Base-by-base conservation (phyloP, 1,139 yeast genomes). In the Magnusiomyces fungicola region DNA sequence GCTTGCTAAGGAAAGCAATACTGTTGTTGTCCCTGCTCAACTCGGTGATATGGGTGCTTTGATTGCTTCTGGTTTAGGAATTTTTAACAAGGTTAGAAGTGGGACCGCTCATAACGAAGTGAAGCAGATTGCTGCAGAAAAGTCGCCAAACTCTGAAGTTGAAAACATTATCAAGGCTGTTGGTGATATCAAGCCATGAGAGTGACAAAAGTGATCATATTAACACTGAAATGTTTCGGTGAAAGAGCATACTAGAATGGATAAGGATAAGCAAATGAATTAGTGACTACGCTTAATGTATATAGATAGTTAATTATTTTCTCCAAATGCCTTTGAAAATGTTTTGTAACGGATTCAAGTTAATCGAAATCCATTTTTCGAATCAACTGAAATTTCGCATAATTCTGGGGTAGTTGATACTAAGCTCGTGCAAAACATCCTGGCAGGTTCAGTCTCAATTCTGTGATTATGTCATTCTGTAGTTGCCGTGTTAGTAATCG, bases 1-100 rank as follows among this genome's bases (percentile, higher is more conserved):
- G 57, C 72, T 86, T 63, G 95, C 95, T 42, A 85, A 86, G 71
- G 90, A 84, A 64, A 71, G 84, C 43, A 86, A 84, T 61, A 83
- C 94, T 1, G 76, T 87, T 30, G 82, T 86, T 42, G 74, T 86
- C 41, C 95, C 95, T 16, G 78, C 88, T 14, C 83, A 82, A 52
- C 67, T 86, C 63, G 83, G 86, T 54, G 90, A 86, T 59, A 72
- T 86, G 65, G 81, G 90, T 45, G 74, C 80, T 25, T 76, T 83
- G 69, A 81, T 86, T 70, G 88, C 90, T 37, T 74, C 84, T 55
- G 95, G 95, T 0, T 67, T 85, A 75, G 78, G 84, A 41, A 83
- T 86, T 55, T 83, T 76, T 65, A 78, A 82, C 55, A 75, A 76
- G 56, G 74, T 84, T 57, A 71, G 38, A 23, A 30, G 27, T n/a